Conservation (phyloP, 2,329 filamentous ascomycete species). For the Fonsecaea erecta region DNA sequence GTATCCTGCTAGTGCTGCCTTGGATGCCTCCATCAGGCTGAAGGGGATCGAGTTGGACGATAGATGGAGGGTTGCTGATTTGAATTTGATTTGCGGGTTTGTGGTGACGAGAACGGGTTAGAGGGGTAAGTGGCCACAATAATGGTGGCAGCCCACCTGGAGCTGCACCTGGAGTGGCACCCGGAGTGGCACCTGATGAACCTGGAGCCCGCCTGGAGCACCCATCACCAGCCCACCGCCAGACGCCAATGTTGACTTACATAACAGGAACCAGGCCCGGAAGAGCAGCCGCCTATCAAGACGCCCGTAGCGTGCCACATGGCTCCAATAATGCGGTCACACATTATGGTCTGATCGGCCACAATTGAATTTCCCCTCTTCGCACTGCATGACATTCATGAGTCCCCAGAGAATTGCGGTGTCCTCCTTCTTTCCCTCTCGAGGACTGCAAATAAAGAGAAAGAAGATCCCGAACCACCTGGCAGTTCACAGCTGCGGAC, state of each 20-base stretch:
- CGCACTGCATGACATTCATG: neutral
- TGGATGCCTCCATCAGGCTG: conserved; percentile 5
- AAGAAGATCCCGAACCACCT: neutral
- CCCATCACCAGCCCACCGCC: neutral
- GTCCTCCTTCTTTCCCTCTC: neutral
- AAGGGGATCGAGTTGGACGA: neutral
- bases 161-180: neutral
- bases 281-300: conserved; percentile 15
- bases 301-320: conserved; percentile 4
- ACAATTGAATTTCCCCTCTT: neutral
- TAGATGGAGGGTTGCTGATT: neutral
- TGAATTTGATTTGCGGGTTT: neutral
- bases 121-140: neutral
- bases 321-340: conserved; percentile 13
- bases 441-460: neutral
- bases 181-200: too few relatives aligned
- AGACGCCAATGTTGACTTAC: conserved; percentile 1
- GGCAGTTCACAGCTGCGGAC: neutral
- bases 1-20: neutral
- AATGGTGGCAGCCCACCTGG: neutral
- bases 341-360: conserved; percentile 2
- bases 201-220: neutral
- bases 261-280: conserved; percentile 8
- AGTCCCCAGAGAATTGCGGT: neutral
- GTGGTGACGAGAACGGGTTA: neutral